These are phyloP conservation scores for Silene noctiflora DNA, from an alignment of 179 eudicot genomes.

Conservation along the genomic window DNA sequence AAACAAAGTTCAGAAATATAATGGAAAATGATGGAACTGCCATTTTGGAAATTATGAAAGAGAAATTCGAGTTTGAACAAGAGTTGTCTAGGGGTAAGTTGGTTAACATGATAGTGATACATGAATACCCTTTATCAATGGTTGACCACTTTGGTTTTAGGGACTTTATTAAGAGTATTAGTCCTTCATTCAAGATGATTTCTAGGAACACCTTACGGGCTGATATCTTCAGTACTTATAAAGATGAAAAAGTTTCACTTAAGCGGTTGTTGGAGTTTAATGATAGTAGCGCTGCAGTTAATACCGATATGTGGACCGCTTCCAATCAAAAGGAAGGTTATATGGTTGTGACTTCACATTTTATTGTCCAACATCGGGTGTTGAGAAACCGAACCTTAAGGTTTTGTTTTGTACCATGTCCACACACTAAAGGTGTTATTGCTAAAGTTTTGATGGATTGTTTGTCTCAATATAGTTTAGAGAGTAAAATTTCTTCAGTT, in stretches of 20 bases:
- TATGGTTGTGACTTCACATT: background rate
- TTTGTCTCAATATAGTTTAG: too few relatives aligned
- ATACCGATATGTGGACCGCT: background rate
- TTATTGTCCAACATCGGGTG: background rate
- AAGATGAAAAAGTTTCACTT: background rate
- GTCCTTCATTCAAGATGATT: too few relatives aligned
- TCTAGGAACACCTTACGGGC: background rate
- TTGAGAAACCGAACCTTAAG: background rate
- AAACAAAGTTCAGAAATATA: too few relatives aligned
- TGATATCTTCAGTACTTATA: background rate
- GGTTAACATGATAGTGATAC: conserved; percentile 12
- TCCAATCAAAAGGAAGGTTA: background rate
- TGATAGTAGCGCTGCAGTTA: too few relatives aligned
- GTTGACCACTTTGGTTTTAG: conserved; percentile 20
- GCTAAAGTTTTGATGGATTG: too few relatives aligned
- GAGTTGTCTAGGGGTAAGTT: background rate
- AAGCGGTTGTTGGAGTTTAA: background rate
- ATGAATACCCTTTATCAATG: conserved; percentile 25
- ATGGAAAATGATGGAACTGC: too few relatives aligned
- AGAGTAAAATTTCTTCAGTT: too few relatives aligned
- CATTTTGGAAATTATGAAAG: background rate
- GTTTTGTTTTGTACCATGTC: too few relatives aligned
- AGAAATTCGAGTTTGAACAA: background rate
- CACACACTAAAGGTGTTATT: too few relatives aligned
- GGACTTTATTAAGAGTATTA: background rate